These are phyloP conservation scores for Panaeolus cyanescens DNA, from an alignment of 768 basidiomycete genomes.

Conservation along the genomic window DNA sequence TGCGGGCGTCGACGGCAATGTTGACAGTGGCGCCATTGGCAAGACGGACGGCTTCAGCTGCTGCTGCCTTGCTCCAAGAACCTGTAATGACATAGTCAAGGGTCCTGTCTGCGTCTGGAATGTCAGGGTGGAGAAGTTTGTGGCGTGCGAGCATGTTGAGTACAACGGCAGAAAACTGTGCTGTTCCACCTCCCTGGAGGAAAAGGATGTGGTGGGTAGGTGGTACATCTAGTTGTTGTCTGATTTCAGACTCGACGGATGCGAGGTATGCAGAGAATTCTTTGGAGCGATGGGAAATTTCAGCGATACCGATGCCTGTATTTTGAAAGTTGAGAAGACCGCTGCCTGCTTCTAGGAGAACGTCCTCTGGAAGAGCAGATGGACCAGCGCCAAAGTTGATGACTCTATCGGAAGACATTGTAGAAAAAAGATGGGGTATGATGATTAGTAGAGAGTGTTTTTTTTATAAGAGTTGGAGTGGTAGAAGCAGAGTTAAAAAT, in stretches of 20 bases:
- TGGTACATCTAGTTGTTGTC: conserved; percentile 80
- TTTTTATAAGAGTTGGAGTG: too few relatives aligned
- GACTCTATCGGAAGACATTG: conserved; percentile 51
- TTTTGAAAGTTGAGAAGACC: conserved; percentile 89
- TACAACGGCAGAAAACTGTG: conserved; percentile 90
- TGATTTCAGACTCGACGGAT: conserved; percentile 64
- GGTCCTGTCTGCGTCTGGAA: conserved; percentile 51
- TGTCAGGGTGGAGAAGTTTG: conserved; percentile 69
- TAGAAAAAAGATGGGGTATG: conserved; percentile 5
- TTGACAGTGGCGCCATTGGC: conserved; percentile 55
- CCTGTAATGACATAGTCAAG: conserved; percentile 94
- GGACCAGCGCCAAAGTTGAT: conserved; percentile 96
- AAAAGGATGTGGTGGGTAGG: conserved; percentile 85
- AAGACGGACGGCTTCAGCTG: conserved; percentile 79
- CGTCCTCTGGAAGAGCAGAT: conserved; percentile 85
- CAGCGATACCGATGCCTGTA: conserved; percentile 94
- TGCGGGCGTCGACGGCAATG: conserved; percentile 71
- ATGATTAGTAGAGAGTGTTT: too few relatives aligned
- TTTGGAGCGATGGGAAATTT: conserved; percentile 93
- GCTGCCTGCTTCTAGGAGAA: conserved; percentile 79
- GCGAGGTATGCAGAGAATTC: conserved; percentile 78
- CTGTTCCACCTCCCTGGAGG: conserved; percentile 92
- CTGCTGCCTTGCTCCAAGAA: conserved; percentile 87
- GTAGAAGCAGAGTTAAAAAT: conserved; percentile 2
- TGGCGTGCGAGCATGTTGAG: conserved; percentile 90